These are phyloP conservation scores for Protomyces inouyei DNA, from an alignment of 1,139 yeast species.

Conservation along the genomic window DNA sequence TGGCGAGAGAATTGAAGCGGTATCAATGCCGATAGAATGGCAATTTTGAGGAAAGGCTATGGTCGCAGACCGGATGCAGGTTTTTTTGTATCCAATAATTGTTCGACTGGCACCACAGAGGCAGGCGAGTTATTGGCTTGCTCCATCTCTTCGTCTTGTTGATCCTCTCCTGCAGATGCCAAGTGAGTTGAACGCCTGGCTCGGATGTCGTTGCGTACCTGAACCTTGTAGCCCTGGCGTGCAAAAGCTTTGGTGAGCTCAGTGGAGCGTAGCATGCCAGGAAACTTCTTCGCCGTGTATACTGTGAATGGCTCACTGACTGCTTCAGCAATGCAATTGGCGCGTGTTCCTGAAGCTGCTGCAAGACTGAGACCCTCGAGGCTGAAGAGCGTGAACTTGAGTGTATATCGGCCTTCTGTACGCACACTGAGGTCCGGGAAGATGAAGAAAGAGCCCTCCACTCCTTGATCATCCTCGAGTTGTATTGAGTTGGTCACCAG, in stretches of 20 bases:
- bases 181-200: neutral
- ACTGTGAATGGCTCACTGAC: conserved; percentile 37
- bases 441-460: conserved; percentile 35
- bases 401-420: conserved; percentile 39
- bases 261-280: conserved; percentile 35
- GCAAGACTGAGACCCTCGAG: neutral
- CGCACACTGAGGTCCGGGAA: conserved; percentile 40
- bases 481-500: conserved; percentile 3
- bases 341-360: neutral
- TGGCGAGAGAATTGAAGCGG: conserved; percentile 81
- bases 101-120: neutral
- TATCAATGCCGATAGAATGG: no score
- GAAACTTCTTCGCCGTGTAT: conserved; percentile 41
- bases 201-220: neutral
- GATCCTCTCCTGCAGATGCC: neutral
- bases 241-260: conserved; percentile 17
- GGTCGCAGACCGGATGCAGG: no score
- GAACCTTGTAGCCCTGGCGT: conserved; percentile 6
- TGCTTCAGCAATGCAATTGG: conserved; percentile 31
- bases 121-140: neutral
- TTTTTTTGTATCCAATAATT: neutral
- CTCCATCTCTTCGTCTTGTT: neutral
- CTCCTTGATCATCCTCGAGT: conserved; percentile 9
- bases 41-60: no score
- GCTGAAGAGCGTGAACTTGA: conserved; percentile 37